Evolutionary conservation across 129 eudicot species (phyloP), one percentile per base, ranked within the genome.

Genomic region (Flaveria ramosissima): DNA sequence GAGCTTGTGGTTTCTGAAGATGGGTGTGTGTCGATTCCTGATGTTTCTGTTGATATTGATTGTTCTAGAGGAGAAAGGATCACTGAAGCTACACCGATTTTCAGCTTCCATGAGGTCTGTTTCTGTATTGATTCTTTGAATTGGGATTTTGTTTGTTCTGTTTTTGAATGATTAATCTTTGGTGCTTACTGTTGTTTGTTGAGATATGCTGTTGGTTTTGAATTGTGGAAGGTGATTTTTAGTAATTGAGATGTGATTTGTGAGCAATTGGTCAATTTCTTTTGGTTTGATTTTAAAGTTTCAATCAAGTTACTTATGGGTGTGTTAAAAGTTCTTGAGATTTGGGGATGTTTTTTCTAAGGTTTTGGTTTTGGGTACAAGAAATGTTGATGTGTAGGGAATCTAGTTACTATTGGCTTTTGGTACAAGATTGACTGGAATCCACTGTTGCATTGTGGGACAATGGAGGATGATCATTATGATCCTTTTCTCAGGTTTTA

Each of bases 11-110:
- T 91, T 39, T 77, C 86, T 8, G 86, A 82, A 15, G 85, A 83
- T 82, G 83, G 80, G 1, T 7, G 66, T 86, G 74, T 79, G 48
- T 1, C 30, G 2, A 69, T 90, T 61, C 97, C 98, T 46, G 73
- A 87, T 86, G 97, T 91, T 12, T 82, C 96, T 42, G 87, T 74
- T 77, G 97, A 94, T 85, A 78, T 94, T 82, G 85, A 84, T 10
- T 87, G 84, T 74, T 82, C 93, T 41, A 39, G 8, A 43, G 98
- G 88, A 15, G 78, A 74, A 65, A 83, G 79, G 76, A n/a, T 23
- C 20, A 53, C 75, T 70, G 96, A 88, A 76, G 80, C 83, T 45
- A 90, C 94, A 36, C 89, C 92, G 61, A 96, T 87, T 81, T 84
- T 65, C 21, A 71, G 69, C 87, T 94, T 94, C 78, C 83, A 87